Percentiles rank a stretch among this genome's conserved stretches.
Evolutionary conservation across 1,284 basidiomycete genomes (phyloP).

Genomic region (Cryptococcus sp.): DNA sequence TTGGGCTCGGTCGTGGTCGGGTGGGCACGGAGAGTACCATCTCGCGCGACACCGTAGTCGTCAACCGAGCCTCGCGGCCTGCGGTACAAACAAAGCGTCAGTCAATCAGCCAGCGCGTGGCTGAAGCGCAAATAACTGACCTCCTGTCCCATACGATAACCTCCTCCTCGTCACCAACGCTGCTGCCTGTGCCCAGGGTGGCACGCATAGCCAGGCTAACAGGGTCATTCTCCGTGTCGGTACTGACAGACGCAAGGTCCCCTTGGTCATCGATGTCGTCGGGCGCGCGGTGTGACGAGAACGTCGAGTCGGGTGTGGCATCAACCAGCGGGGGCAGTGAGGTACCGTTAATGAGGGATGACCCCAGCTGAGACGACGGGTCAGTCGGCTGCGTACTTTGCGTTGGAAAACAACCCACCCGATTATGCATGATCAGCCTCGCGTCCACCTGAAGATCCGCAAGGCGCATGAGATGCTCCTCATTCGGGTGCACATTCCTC

Average conservation of each 20-base stretch:
- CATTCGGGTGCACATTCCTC: slow-evolving; percentile 78
- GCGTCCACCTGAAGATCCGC: slow-evolving; percentile 79
- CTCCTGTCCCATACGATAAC: slow-evolving; percentile 25
- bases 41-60: too few species aligned
- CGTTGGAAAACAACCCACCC: slow-evolving; percentile 26
- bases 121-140: neutral
- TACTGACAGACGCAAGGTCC: slow-evolving; percentile 65
- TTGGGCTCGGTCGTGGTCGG: too few species aligned
- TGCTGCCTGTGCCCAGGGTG: slow-evolving; percentile 54
- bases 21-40: too few species aligned
- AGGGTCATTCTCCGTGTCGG: slow-evolving; percentile 74
- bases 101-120: too few species aligned
- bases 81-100: too few species aligned
- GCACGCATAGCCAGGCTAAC: slow-evolving; percentile 72
- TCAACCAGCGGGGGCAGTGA: too few species aligned
- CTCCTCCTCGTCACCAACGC: slow-evolving; percentile 45
- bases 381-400: neutral
- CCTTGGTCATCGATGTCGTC: slow-evolving; percentile 34
- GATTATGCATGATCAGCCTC: slow-evolving; percentile 46
- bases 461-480: slow-evolving; percentile 91
- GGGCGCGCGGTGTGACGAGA: slow-evolving; percentile 7
- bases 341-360: neutral
- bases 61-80: too few species aligned
- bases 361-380: neutral
- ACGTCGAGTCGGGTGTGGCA: slow-evolving; percentile 45